Evolutionary conservation across 805 yeast genomes (phyloP).

Genomic region (Priceomyces carsonii): DNA sequence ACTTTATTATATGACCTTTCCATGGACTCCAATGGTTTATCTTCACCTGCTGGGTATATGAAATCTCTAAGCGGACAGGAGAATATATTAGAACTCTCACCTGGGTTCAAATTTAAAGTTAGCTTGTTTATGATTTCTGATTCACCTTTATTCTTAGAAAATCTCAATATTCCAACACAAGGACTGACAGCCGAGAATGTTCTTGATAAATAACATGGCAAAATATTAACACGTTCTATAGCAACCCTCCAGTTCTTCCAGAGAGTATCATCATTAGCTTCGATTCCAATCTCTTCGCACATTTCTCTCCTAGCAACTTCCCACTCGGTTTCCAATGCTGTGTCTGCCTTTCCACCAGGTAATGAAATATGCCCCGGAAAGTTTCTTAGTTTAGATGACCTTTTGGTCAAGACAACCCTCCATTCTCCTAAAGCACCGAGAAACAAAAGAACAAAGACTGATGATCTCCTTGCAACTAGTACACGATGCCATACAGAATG

Average conservation of each 20-base stretch:
- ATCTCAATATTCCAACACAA: slow-evolving; percentile 62
- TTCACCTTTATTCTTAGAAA: slow-evolving; percentile 20
- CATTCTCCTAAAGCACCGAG: slow-evolving; percentile 73
- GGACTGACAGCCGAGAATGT: slow-evolving; percentile 85
- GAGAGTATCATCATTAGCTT: slow-evolving; percentile 46
- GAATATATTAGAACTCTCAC: slow-evolving; percentile 71
- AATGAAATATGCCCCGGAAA: slow-evolving; percentile 91
- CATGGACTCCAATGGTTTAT: slow-evolving; percentile 26
- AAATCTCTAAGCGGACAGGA: slow-evolving; percentile 71
- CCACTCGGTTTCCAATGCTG: slow-evolving; percentile 62
- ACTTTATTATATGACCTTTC: slow-evolving; percentile 35
- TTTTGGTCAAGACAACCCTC: slow-evolving; percentile 73
- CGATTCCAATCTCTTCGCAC: slow-evolving; percentile 82
- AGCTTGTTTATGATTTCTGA: slow-evolving; percentile 26
- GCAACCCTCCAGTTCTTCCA: slow-evolving; percentile 49
- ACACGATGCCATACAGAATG: slow-evolving; percentile 59
- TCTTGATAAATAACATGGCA: slow-evolving; percentile 82
- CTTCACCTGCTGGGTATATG: slow-evolving; percentile 28
- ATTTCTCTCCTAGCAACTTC: slow-evolving; percentile 81
- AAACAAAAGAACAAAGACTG: slow-evolving; percentile 76
- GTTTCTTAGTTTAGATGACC: slow-evolving; percentile 66
- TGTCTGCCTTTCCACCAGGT: slow-evolving; percentile 93
- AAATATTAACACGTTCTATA: slow-evolving; percentile 57
- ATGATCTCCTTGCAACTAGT: slow-evolving; percentile 71
- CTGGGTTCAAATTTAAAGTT: slow-evolving; percentile 62